Evolutionary conservation across 805 yeast genomes (phyloP), one percentile per base, ranked within the genome.

Genomic region (Cyberlindnera japonica): DNA sequence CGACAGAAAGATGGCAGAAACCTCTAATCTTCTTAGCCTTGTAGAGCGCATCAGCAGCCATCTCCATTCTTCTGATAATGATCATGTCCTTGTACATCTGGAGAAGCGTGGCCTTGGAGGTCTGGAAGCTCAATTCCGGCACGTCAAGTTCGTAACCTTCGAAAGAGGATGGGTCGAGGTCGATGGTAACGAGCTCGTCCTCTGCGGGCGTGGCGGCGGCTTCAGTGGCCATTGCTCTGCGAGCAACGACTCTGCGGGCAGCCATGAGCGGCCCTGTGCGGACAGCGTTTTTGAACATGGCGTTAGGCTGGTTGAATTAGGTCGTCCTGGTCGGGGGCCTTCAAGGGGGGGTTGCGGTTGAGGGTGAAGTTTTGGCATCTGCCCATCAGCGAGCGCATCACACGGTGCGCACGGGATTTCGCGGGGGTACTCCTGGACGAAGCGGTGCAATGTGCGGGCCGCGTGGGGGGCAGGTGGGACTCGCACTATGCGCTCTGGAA

Each of bases 1-100:
- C 99, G 49, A 87, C 89, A 12, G 96, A 86, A 72, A 93, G 79
- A 69, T 93, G 99, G 72, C 99, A 93, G 82, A 93, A 93, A 57
- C 99, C 99, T 74, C 98, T 81, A 61, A 93, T 90, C 72, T 91
- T 89, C 76, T 93, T 93, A 59, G 98, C 96, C 75, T 93, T 93
- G 76, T 93, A 93, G 51, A 93, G 74, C 23, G 97, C 98, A 65
- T 93, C 99, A 47, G 98, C 81, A 30, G 96, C 95, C 96, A 93
- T 91, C 74, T 93, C 99, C 93, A 93, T 81, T 71, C 99, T 85
- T 77, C 95, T 82, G 63, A 91, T 81, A 53, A 83, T 69, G 53
- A 83, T 79, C 98, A 93, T 90, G 64, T 91, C 95, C 71, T 88
- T 85, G 79, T 90, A 93, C 96, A 93, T 88, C 62, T 89, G 80